A percentile compares a stretch with the other conserved stretches of the same genome.
Evolutionary conservation across 192 early-diverging fungal species (phyloP).

Genomic region (Lunasporangiospora selenospora): DNA sequence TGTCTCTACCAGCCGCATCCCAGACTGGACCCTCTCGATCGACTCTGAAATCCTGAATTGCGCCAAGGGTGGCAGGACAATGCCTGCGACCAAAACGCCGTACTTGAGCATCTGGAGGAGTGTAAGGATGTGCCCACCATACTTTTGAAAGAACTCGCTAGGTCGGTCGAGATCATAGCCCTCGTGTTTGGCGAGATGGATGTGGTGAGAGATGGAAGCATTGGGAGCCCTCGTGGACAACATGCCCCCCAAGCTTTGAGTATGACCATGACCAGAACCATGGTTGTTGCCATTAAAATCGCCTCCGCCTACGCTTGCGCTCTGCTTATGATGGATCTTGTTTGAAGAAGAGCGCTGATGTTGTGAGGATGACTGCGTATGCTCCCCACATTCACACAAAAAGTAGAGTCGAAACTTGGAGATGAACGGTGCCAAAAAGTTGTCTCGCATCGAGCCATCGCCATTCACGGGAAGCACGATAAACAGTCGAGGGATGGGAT

Average conservation of each 20-base stretch:
- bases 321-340: too few species aligned
- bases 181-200: slow-evolving; percentile 29
- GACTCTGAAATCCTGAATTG: slow-evolving; percentile 2
- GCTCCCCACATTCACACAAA: slow-evolving; percentile 30
- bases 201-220: too few species aligned
- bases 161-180: slow-evolving; percentile 33
- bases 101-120: slow-evolving; percentile 35
- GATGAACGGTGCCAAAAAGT: slow-evolving; percentile 9
- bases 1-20: neutral
- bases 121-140: slow-evolving; percentile 17
- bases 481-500: slow-evolving; percentile 26
- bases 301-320: too few species aligned
- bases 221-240: too few species aligned
- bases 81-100: slow-evolving; percentile 8
- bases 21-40: slow-evolving; percentile 6
- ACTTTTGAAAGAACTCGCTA: slow-evolving; percentile 25
- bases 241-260: too few species aligned
- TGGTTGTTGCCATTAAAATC: too few species aligned
- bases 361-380: neutral
- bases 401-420: slow-evolving; percentile 14
- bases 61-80: slow-evolving; percentile 20
- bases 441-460: slow-evolving; percentile 5
- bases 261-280: too few species aligned
- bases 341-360: too few species aligned
- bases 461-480: slow-evolving; percentile 17